Percentiles rank a stretch among this genome's conserved stretches.
phyloP scores from a whole-genome alignment of 2,329 filamentous ascomycete species.

The Sporothrix luriei region DNA sequence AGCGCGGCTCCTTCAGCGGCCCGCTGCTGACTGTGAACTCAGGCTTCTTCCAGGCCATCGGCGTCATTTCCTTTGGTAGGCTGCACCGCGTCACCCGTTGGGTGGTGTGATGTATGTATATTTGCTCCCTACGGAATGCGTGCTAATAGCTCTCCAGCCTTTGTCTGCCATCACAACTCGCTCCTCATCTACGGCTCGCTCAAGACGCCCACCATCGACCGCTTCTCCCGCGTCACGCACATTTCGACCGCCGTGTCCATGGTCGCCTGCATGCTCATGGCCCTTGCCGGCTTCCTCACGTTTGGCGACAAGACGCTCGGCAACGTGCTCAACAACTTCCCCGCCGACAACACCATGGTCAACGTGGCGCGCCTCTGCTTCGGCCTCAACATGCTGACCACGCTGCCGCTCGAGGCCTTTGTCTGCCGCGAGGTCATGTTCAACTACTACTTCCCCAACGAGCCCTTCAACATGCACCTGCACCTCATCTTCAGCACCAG shows the following conservation, averaged over 20 bases:
- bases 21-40: conserved; percentile 76
- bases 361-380: conserved; percentile 95
- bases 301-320: conserved; percentile 91
- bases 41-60: conserved; percentile 93
- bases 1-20: conserved; percentile 70
- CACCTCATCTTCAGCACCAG: conserved; percentile 85
- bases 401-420: conserved; percentile 92
- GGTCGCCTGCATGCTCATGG: conserved; percentile 87
- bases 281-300: conserved; percentile 83
- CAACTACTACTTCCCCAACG: conserved; percentile 72
- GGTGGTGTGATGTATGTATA: not conserved
- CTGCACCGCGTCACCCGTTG: not conserved
- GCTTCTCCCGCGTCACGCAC: conserved; percentile 90
- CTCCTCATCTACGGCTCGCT: conserved; percentile 96
- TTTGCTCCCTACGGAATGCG: not conserved
- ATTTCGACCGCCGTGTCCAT: conserved; percentile 89
- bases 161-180: conserved; percentile 87
- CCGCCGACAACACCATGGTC: conserved; percentile 85
- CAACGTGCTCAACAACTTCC: conserved; percentile 98
- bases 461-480: conserved; percentile 76
- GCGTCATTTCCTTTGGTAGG: conserved; percentile 94
- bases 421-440: conserved; percentile 97
- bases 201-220: conserved; percentile 90
- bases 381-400: conserved; percentile 98
- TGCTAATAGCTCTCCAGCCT: conserved; percentile 49